These are phyloP conservation scores for Rutstroemia sydowiana DNA, from an alignment of 2,329 filamentous ascomycete species.

Conservation along the genomic window DNA sequence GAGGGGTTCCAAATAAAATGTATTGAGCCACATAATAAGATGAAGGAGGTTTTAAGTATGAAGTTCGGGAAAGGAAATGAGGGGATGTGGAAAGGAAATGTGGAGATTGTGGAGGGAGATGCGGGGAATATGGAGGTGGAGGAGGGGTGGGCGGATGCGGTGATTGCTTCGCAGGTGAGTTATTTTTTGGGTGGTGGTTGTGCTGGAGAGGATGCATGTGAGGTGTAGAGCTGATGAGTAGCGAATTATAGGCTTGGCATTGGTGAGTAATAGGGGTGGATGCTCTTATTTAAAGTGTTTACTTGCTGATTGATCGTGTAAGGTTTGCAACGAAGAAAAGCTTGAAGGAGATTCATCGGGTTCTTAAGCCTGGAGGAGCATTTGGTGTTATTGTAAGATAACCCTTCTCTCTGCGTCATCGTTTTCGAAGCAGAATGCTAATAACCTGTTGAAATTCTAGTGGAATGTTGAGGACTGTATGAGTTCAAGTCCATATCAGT, in stretches of 20 bases:
- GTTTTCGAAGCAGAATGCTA: not conserved
- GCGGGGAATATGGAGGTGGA: slow-evolving; percentile 49
- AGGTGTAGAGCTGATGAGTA: slow-evolving; percentile 23
- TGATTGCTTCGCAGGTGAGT: slow-evolving; percentile 61
- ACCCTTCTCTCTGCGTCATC: not conserved
- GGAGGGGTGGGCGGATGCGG: slow-evolving; percentile 54
- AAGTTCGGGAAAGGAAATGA: slow-evolving; percentile 45
- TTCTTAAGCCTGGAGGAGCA: slow-evolving; percentile 51
- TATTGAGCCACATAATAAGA: slow-evolving; percentile 58
- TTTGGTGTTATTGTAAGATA: slow-evolving; percentile 49
- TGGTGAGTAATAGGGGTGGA: slow-evolving; percentile 17
- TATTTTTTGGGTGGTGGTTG: no score
- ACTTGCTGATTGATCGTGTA: not conserved
- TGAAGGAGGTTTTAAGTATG: slow-evolving; percentile 52
- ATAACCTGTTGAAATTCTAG: not conserved
- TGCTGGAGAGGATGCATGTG: no score
- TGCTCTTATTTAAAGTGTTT: not conserved
- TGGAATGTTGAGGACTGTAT: slow-evolving; percentile 70
- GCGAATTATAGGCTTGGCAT: slow-evolving; percentile 41
- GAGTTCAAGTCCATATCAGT: slow-evolving; percentile 21
- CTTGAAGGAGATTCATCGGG: slow-evolving; percentile 58
- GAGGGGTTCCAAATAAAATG: slow-evolving; percentile 55
- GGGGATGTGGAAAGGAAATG: slow-evolving; percentile 43
- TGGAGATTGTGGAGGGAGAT: slow-evolving; percentile 46
- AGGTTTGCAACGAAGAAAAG: slow-evolving; percentile 60